Evolutionary conservation across 2,329 filamentous ascomycete genomes (phyloP).

Genomic region (Arthrobotrys sphaeroides): DNA sequence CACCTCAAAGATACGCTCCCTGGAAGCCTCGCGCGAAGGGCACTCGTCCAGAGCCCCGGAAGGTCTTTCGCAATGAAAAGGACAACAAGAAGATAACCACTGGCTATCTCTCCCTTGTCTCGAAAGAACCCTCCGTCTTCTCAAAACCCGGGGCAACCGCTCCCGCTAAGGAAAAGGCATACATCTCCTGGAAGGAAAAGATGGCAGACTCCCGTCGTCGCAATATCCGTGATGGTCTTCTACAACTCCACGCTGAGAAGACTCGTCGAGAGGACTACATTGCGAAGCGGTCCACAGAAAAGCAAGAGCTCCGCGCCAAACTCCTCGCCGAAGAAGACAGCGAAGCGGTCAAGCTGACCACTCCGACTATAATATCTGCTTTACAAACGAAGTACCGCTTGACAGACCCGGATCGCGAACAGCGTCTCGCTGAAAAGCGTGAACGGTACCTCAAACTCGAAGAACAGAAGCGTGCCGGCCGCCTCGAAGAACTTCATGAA

Average conservation of each 20-base stretch:
- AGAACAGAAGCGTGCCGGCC: conserved; percentile 68
- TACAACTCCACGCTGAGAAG: conserved; percentile 75
- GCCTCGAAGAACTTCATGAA: conserved; percentile 78
- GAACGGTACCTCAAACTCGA: conserved; percentile 60
- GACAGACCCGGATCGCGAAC: conserved; percentile 72
- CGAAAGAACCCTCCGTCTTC: conserved; percentile 58
- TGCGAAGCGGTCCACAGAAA: conserved; percentile 63
- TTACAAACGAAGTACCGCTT: conserved; percentile 66
- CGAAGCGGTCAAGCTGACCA: conserved; percentile 79
- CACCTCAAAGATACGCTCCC: conserved; percentile 41
- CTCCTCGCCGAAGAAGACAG: conserved; percentile 73
- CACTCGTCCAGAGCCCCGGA: conserved; percentile 36
- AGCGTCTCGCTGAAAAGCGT: conserved; percentile 58
- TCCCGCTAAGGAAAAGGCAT: conserved; percentile 54
- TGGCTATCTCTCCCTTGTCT: conserved; percentile 40
- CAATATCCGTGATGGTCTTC: conserved; percentile 77
- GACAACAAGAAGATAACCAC: conserved; percentile 32
- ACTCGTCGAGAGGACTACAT: conserved; percentile 61
- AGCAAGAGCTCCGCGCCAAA: conserved; percentile 65
- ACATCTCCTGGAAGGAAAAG: conserved; percentile 73
- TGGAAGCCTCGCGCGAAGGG: conserved; percentile 44
- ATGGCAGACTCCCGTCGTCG: conserved; percentile 77
- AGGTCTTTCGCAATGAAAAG: conserved; percentile 28
- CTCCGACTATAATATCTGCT: conserved; percentile 70
- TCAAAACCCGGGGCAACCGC: conserved; percentile 60